phyloP scores from a whole-genome alignment of 169 alveolate species.

The Toxoplasma gondii region DNA sequence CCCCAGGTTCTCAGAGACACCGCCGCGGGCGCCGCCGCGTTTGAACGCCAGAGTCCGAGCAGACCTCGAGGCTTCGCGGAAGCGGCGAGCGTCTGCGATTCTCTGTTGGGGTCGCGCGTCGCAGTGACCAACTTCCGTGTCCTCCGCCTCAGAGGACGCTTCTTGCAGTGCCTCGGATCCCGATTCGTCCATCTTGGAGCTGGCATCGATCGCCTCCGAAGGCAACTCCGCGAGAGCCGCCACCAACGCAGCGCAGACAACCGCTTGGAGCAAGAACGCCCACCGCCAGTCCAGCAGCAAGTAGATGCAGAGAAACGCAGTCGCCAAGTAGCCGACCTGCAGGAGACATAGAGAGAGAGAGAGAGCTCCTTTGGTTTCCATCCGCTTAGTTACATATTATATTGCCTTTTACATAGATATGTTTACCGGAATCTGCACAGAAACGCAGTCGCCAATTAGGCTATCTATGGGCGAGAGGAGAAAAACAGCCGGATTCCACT shows the following conservation, averaged over 20 bases:
- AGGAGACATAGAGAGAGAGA: neutral
- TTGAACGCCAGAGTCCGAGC: neutral
- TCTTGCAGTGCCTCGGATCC: neutral
- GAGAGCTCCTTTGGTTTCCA: neutral
- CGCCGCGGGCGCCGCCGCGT: neutral
- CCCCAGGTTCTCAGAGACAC: neutral
- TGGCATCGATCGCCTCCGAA: constrained; percentile 8
- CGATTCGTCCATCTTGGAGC: neutral
- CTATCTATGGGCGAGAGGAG: constrained; percentile 35
- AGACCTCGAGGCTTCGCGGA: neutral
- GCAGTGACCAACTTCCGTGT: neutral
- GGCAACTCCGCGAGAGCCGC: constrained; percentile 15
- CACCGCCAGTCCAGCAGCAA: constrained; percentile 59
- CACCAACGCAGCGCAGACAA: neutral
- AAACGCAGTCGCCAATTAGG: constrained; percentile 48
- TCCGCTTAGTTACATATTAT: too few species aligned
- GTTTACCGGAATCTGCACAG: neutral
- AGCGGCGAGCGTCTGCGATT: neutral
- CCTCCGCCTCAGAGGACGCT: neutral
- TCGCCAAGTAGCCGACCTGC: constrained; percentile 65
- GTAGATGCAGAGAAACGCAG: constrained; percentile 54
- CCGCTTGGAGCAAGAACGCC: constrained; percentile 43
- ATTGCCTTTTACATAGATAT: too few species aligned
- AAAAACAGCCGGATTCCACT: neutral
- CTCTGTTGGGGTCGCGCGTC: neutral